Base-by-base conservation (phyloP, 2,329 filamentous ascomycete species). In the Sclerotinia borealis region DNA sequence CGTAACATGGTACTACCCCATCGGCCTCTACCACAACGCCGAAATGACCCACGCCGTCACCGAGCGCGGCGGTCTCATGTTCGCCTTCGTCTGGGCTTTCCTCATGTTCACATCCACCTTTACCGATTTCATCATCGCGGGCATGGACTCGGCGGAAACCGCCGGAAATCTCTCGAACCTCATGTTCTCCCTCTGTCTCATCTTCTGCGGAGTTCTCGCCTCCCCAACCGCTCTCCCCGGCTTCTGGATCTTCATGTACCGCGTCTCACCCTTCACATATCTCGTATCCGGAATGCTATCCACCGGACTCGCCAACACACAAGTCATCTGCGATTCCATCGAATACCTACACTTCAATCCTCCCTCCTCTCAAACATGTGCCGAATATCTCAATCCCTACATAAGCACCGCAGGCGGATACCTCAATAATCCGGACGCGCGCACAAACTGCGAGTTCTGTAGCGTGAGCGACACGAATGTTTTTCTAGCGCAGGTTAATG, bases 231-330 rank as follows among this genome's bases (percentile, higher is more conserved):
- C 76, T 1, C 81, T 95, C 41, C 90, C 90, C 0, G 78, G 84
- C 4, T 93, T 93, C 80, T 93, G 90, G 89, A 87, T 89, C 70
- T 92, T 92, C 80, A 91, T 92, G 88, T 95, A 93, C 76, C 85
- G 89, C 50, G 78, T 92, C 59, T 92, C 88, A 0, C 92, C 92
- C 0, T 90, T 96, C 60, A 93, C 89, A 0, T 96, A 96, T 74
- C 78, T 95, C 22, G 85, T 95, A 19, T 83, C 83, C 5, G 90
- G 88, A 22, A 85, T 96, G 78, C 76, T 93, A 0, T 82, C 87
- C 0, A 83, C 83, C 0, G 90, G 85, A 4, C 78, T 96, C 3
- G 89, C 89, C 56, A 87, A 89, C 71, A 85, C 85, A 0, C 55
- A 77, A 0, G 86, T 93, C 37, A 69, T 74, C 0, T 96, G 92